Conservation (phyloP, 2,329 filamentous ascomycete genomes). For the Diplodia intermedia region DNA sequence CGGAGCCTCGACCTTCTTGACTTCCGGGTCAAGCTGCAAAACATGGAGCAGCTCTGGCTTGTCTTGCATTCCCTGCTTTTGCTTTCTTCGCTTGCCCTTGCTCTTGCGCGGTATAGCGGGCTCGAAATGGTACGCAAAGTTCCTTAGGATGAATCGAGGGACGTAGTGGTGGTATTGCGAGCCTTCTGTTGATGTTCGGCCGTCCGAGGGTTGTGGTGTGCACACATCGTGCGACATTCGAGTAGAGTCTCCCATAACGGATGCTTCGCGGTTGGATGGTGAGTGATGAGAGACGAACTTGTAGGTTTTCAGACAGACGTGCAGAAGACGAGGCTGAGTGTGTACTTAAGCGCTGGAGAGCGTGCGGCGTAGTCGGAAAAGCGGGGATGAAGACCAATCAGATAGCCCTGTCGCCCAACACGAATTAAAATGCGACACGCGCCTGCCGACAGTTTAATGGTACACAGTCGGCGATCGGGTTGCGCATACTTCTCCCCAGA, state of each 20-base stretch:
- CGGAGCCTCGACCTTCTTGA: constrained; percentile 34
- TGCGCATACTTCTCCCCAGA: too few relatives aligned
- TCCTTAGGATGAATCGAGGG: constrained; percentile 46
- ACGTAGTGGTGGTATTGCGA: constrained; percentile 47
- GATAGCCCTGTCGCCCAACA: neutral
- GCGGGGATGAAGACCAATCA: neutral
- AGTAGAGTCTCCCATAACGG: neutral
- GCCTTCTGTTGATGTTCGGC: neutral
- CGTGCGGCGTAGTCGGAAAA: neutral
- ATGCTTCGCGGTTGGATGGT: neutral
- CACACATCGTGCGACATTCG: neutral
- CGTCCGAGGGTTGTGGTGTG: neutral
- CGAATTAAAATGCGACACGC: neutral
- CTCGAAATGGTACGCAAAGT: constrained; percentile 41
- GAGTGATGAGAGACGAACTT: neutral
- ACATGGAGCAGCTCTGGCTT: constrained; percentile 1
- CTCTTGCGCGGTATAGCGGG: neutral
- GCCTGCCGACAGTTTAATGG: too few relatives aligned
- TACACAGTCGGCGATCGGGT: too few relatives aligned
- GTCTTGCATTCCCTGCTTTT: neutral
- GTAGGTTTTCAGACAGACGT: neutral
- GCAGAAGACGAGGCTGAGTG: neutral
- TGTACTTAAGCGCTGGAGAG: neutral
- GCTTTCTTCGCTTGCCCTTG: neutral
- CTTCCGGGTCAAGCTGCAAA: neutral